Evolutionary conservation across 202 grass and related monocot species (phyloP), one percentile per base, ranked within the genome.

Genomic region (Bolboschoenoplectus hybrid): DNA sequence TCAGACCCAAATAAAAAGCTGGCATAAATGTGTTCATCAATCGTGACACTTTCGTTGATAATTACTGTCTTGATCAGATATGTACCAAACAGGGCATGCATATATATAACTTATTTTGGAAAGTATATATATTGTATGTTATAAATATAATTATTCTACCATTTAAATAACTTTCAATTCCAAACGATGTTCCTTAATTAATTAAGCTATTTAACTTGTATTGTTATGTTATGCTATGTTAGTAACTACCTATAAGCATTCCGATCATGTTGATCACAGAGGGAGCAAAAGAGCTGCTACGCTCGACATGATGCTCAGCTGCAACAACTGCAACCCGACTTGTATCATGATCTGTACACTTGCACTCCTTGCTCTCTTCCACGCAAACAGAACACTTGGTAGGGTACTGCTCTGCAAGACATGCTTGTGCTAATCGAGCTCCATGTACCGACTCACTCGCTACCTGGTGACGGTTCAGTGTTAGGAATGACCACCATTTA

Each of bases 191-290:
- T 72, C 41, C 38, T 44, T 7, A 5, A 50, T 72, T 72, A 17
- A 12, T 44, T 7, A 5, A 50, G 19, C 26, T 55, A 39, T 77
- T 77, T n/a, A 19, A 71, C 5, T 66, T 36, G 3, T 43, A 14
- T 38, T 60, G 2, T 57, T 56, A 52, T 36, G 6, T 74, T 56
- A 77, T 40, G 6, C 3, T 79, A 41, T 80, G 36, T 79, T 57
- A 79, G 8, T 76, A 36, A 36, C 4, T 91, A 96, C 94, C 94
- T 93, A 93, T 97, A 66, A 97, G 91, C 94, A 97, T 97, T 20
- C 91, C 94, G 12, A 92, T 80, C 94, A 93, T 97, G 78, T 97
- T 97, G 88, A 97, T 90, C 58, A 91, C 89, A 3, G 94, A 87
- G 10, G 92, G 94, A 47, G 80, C 78, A 84, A 93, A 97, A 4